Conservation (phyloP, 169 alveolate genomes). For the Plasmodium coatneyi region DNA sequence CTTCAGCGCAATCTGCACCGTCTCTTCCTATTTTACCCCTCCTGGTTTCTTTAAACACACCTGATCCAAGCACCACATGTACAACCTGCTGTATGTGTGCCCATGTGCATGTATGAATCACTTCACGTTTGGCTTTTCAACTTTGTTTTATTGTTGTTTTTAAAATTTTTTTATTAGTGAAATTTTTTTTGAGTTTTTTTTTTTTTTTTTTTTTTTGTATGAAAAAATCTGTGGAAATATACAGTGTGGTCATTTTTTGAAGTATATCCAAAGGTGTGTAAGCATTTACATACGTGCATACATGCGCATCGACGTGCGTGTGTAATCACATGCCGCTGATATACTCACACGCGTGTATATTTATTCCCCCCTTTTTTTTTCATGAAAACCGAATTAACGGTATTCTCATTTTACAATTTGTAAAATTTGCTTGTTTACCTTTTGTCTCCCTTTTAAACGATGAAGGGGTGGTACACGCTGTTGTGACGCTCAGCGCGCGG, state of each 20-base stretch:
- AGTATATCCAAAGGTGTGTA: neutral
- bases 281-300: neutral
- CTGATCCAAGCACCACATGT: neutral
- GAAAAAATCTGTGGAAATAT: neutral
- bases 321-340: neutral
- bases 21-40: neutral
- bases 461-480: neutral
- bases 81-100: neutral
- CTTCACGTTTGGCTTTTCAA: conserved; percentile 57
- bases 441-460: neutral
- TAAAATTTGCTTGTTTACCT: neutral
- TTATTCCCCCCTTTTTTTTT: neutral
- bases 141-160: conserved; percentile 73
- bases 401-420: conserved; percentile 6
- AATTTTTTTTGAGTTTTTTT: conserved; percentile 27
- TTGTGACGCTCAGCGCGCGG: neutral
- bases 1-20: neutral
- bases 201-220: conserved; percentile 22
- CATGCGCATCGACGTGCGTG: neutral
- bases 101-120: neutral
- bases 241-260: conserved; percentile 9
- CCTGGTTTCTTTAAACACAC: neutral
- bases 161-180: conserved; percentile 43
- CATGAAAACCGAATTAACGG: neutral
- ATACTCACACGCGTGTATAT: neutral